Conservation (phyloP, 345 rosid genomes). For the Hypericum androsaemum region DNA sequence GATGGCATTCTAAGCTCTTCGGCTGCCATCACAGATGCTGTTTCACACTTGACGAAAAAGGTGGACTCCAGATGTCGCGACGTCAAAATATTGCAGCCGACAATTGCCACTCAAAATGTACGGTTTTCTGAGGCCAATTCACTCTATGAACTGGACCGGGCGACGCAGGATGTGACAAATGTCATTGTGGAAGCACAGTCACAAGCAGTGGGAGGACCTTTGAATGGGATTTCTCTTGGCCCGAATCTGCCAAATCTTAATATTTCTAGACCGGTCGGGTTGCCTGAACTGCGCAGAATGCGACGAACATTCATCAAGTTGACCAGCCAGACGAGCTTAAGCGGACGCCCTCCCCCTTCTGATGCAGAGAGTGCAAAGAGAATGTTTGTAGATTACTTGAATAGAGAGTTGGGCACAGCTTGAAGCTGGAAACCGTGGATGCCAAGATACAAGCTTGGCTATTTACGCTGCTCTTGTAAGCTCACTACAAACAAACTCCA, state of each 20-base stretch:
- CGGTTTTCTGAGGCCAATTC: conserved; percentile 76
- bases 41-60: conserved; percentile 65
- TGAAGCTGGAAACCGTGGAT: background rate
- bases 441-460: background rate
- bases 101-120: conserved; percentile 72
- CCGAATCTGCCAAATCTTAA: conserved; percentile 46
- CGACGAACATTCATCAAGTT: conserved; percentile 72
- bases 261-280: conserved; percentile 60
- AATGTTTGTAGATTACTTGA: conserved; percentile 88
- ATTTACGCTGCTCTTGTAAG: background rate
- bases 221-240: conserved; percentile 48
- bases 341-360: conserved; percentile 75
- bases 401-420: conserved; percentile 59
- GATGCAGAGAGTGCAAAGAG: conserved; percentile 85
- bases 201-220: conserved; percentile 60
- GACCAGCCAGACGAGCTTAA: conserved; percentile 82
- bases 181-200: conserved; percentile 73
- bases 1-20: conserved; percentile 54
- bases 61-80: conserved; percentile 66
- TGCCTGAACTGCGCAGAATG: conserved; percentile 82
- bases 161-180: conserved; percentile 73
- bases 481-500: background rate
- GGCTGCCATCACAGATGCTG: conserved; percentile 54
- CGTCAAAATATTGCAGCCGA: conserved; percentile 76
- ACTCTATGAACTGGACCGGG: conserved; percentile 72